A percentile compares a stretch with the other conserved stretches of the same genome.
phyloP scores from a whole-genome alignment of 192 early-diverging fungal genomes.

The Gigaspora rosea region DNA sequence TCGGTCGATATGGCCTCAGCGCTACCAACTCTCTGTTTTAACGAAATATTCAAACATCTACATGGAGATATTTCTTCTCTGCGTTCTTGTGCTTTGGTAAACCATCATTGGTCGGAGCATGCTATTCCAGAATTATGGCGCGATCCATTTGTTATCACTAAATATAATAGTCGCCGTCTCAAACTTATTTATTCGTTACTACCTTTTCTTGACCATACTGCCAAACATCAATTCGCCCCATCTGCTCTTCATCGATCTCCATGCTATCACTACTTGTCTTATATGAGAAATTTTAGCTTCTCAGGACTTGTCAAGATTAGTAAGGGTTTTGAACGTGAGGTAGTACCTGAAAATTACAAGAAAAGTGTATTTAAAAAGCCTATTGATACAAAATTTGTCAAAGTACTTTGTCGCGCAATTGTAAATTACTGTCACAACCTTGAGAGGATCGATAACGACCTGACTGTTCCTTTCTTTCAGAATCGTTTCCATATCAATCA shows the following conservation, averaged over 20 bases:
- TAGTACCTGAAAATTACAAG: too few species aligned
- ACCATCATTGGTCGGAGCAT: neutral
- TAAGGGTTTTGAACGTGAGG: neutral
- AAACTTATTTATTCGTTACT: neutral
- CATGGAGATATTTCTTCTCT: neutral
- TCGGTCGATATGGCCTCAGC: neutral
- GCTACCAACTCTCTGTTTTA: neutral
- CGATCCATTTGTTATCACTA: neutral
- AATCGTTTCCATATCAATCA: neutral
- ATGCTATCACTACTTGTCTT: neutral
- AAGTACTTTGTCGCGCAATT: neutral
- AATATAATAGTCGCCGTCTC: neutral
- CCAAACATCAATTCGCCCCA: neutral
- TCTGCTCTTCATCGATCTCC: neutral
- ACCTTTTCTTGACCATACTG: neutral
- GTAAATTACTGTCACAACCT: neutral
- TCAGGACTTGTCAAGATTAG: neutral
- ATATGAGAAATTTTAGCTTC: neutral
- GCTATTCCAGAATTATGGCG: slow-evolving; percentile 1
- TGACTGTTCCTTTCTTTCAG: neutral
- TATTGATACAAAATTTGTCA: neutral
- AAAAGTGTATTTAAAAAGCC: neutral
- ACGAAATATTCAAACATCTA: neutral
- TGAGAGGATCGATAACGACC: neutral
- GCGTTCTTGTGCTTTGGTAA: neutral